Evolutionary conservation across 306 rosid species (phyloP).

Genomic region (Vigna hirtella): DNA sequence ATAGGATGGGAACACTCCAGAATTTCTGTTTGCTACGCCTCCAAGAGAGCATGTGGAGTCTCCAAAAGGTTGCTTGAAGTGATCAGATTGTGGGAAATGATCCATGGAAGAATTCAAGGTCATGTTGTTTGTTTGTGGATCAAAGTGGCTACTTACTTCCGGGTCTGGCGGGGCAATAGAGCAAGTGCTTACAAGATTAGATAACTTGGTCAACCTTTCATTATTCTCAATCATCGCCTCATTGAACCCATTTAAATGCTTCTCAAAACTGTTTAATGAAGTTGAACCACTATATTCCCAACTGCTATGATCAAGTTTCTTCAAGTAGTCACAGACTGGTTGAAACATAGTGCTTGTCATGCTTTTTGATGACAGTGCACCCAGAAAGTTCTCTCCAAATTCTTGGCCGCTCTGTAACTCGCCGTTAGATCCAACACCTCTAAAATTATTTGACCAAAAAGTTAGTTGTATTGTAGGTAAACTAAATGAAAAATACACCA

Average conservation of each 20-base stretch:
- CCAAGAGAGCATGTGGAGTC: conserved; percentile 39
- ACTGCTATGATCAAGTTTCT: conserved; percentile 64
- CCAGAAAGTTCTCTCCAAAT: conserved; percentile 69
- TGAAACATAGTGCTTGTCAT: conserved; percentile 59
- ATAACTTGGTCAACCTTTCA: conserved; percentile 70
- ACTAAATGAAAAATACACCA: neutral
- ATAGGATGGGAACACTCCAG: conserved; percentile 42
- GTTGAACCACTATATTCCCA: conserved; percentile 65
- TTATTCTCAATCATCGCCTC: conserved; percentile 55
- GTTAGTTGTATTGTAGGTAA: conserved; percentile 6
- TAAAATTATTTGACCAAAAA: conserved; percentile 33
- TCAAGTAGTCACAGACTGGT: conserved; percentile 83
- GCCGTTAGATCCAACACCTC: conserved; percentile 69
- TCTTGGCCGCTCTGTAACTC: conserved; percentile 60
- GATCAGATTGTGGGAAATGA: conserved; percentile 46
- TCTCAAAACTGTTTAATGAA: conserved; percentile 61
- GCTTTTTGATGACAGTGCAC: conserved; percentile 69
- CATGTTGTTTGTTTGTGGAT: conserved; percentile 51
- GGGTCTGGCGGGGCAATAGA: conserved; percentile 88
- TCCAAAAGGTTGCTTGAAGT: conserved; percentile 49
- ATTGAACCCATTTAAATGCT: conserved; percentile 58
- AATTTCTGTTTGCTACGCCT: conserved; percentile 31
- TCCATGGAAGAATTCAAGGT: conserved; percentile 54
- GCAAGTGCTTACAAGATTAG: conserved; percentile 83
- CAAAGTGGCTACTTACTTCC: conserved; percentile 54